Percentiles rank a stretch among this genome's conserved stretches.
Evolutionary conservation across 106 monocot species (phyloP).

Genomic region (Dioscorea zingiberensis): DNA sequence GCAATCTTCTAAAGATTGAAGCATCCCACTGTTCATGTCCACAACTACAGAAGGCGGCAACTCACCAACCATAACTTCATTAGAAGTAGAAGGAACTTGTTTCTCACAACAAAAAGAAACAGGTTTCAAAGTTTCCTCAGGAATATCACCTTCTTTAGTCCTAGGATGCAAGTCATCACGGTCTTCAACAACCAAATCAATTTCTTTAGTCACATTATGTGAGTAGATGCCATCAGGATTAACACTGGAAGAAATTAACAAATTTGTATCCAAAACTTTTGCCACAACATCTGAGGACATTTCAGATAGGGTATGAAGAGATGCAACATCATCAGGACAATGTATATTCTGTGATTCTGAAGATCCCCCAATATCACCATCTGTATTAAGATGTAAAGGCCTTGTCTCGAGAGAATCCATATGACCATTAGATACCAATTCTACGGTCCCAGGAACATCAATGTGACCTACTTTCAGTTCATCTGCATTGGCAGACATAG

Average conservation of each 20-base stretch:
- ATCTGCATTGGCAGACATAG: constrained; percentile 97
- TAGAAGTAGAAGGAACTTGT: not conserved
- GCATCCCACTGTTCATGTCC: not conserved
- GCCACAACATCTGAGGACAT: constrained; percentile 7
- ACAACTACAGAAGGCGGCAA: constrained; percentile 5
- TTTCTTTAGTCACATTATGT: constrained; percentile 9
- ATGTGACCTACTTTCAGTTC: constrained; percentile 35
- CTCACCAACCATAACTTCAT: constrained; percentile 7
- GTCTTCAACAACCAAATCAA: not conserved
- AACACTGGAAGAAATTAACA: constrained; percentile 16
- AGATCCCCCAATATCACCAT: constrained; percentile 12
- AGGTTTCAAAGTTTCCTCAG: constrained; percentile 7
- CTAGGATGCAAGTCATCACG: constrained; percentile 2
- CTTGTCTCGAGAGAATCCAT: constrained; percentile 7
- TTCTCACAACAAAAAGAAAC: constrained; percentile 20
- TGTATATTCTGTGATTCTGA: not conserved
- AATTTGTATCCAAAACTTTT: constrained; percentile 3
- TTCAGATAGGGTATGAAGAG: constrained; percentile 4
- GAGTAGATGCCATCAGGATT: constrained; percentile 6
- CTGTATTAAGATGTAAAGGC: constrained; percentile 1
- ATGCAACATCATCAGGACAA: constrained; percentile 7
- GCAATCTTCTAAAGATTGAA: not conserved
- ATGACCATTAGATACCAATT: constrained; percentile 13
- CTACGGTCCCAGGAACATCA: constrained; percentile 14
- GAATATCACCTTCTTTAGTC: constrained; percentile 1